These are phyloP conservation scores for Starmerella geochares DNA, from an alignment of 805 yeast genomes.

Conservation along the genomic window DNA sequence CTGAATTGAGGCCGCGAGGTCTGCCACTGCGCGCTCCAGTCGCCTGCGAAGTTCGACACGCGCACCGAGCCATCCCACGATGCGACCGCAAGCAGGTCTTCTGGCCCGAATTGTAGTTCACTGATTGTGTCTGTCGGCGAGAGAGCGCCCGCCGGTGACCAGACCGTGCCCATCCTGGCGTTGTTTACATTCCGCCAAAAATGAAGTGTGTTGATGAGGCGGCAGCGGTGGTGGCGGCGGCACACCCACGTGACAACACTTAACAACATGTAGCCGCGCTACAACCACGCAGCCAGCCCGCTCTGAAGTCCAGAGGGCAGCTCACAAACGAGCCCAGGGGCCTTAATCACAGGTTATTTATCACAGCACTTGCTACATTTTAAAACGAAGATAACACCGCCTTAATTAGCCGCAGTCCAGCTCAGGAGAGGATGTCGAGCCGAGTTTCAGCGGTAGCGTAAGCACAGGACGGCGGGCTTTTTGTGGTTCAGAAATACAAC, in stretches of 20 bases:
- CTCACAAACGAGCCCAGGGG: too few relatives aligned
- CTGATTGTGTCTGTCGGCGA: background rate
- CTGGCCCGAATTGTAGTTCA: slow-evolving; percentile 1
- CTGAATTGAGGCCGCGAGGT: slow-evolving; percentile 14
- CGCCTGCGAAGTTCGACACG: background rate
- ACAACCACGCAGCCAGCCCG: background rate
- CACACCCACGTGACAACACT: background rate
- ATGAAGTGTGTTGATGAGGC: background rate
- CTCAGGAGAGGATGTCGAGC: too few relatives aligned
- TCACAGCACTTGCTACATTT: too few relatives aligned
- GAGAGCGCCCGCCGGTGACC: background rate
- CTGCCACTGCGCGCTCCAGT: background rate
- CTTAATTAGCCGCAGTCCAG: too few relatives aligned
- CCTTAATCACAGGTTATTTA: too few relatives aligned
- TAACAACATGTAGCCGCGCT: background rate
- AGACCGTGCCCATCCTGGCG: background rate
- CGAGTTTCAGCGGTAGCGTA: too few relatives aligned
- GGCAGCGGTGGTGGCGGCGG: background rate
- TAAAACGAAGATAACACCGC: too few relatives aligned
- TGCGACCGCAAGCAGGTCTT: slow-evolving; percentile 10
- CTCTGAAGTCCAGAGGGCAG: background rate
- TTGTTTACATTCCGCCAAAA: background rate
- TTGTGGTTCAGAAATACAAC: too few relatives aligned
- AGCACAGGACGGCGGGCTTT: background rate
- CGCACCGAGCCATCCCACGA: slow-evolving; percentile 17